Percentiles rank a stretch among this genome's conserved stretches.
phyloP scores from a whole-genome alignment of 192 early-diverging fungal genomes.

The Mortierella claussenii region DNA sequence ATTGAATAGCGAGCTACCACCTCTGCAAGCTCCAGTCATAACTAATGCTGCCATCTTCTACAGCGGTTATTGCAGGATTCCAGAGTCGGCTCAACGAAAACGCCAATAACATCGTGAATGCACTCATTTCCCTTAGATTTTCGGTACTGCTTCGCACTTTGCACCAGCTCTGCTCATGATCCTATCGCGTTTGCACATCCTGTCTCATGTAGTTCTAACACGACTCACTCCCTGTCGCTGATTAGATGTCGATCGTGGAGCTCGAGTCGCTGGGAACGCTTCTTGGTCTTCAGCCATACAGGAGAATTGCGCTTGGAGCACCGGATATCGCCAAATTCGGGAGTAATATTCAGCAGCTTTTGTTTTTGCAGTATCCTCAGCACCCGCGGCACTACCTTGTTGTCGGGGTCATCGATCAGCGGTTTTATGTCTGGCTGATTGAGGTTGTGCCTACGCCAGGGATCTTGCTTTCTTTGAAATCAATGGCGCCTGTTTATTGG shows the following conservation, averaged over 20 bases:
- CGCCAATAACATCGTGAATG: slow-evolving; percentile 46
- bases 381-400: slow-evolving; percentile 48
- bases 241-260: slow-evolving; percentile 48
- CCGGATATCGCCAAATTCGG: slow-evolving; percentile 31
- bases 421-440: slow-evolving; percentile 44
- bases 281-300: slow-evolving; percentile 42
- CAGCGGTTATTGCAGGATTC: slow-evolving; percentile 41
- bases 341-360: slow-evolving; percentile 33
- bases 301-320: slow-evolving; percentile 26
- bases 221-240: neutral
- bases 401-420: slow-evolving; percentile 36
- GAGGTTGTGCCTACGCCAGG: slow-evolving; percentile 31
- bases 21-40: too few relatives aligned
- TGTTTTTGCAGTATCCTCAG: slow-evolving; percentile 49
- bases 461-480: slow-evolving; percentile 34
- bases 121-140: slow-evolving; percentile 38
- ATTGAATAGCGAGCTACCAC: too few relatives aligned
- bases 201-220: neutral
- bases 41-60: neutral
- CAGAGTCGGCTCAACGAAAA: slow-evolving; percentile 43
- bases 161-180: neutral
- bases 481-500: slow-evolving; percentile 35
- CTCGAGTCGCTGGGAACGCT: slow-evolving; percentile 29
- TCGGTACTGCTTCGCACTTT: slow-evolving; percentile 17
- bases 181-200: neutral